A percentile compares a stretch with the other conserved stretches of the same genome.
Conservation (phyloP, 1,139 yeast genomes). For the Debaryomyces sp. region DNA sequence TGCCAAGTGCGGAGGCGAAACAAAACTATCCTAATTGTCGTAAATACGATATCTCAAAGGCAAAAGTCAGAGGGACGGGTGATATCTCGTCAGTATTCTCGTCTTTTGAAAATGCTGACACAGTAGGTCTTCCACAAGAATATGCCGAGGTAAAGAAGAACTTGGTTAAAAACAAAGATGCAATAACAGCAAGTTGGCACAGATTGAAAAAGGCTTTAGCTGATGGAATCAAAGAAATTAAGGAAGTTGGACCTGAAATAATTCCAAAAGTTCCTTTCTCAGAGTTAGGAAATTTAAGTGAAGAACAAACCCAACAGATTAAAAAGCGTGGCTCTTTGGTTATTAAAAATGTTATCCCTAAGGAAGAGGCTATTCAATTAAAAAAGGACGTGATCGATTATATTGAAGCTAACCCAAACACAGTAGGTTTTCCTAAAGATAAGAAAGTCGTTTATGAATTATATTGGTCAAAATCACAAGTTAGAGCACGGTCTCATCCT, state of each 20-base stretch:
- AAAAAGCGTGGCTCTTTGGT: slow-evolving; percentile 29
- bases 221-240: slow-evolving; percentile 21
- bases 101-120: slow-evolving; percentile 15
- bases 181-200: slow-evolving; percentile 24
- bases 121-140: neutral
- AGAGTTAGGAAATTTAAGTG: slow-evolving; percentile 14
- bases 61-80: slow-evolving; percentile 19
- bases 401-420: slow-evolving; percentile 19
- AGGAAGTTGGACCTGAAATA: slow-evolving; percentile 18
- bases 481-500: slow-evolving; percentile 45
- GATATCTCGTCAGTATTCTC: slow-evolving; percentile 25
- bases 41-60: slow-evolving; percentile 15
- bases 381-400: slow-evolving; percentile 23
- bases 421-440: slow-evolving; percentile 23
- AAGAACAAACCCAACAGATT: slow-evolving; percentile 15
- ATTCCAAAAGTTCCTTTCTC: slow-evolving; percentile 22
- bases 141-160: slow-evolving; percentile 23
- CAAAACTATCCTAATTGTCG: neutral
- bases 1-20: neutral
- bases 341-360: slow-evolving; percentile 29
- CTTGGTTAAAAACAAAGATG: slow-evolving; percentile 24
- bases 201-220: slow-evolving; percentile 24
- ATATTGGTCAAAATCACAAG: slow-evolving; percentile 45
- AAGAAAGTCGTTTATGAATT: slow-evolving; percentile 20
- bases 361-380: slow-evolving; percentile 24